Conservation (phyloP, 352 stramenopile genomes). For the Paralagenidium karlingii region DNA sequence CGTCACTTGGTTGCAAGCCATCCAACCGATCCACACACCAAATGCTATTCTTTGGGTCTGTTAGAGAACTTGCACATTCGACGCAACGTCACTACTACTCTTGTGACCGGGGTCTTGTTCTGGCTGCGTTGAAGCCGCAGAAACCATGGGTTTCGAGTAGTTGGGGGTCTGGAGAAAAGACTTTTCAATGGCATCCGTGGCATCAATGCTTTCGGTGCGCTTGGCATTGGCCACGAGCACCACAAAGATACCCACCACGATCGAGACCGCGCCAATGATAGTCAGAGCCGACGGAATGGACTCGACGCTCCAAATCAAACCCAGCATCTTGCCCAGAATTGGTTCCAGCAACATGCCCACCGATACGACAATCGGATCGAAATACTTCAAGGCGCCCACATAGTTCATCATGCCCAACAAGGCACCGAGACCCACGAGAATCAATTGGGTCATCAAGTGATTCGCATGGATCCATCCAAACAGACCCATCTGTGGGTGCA, state of each 20-base stretch:
- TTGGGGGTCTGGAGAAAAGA: too few relatives aligned
- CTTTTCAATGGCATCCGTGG: slow-evolving; percentile 68
- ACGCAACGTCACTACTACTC: too few relatives aligned
- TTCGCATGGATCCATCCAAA: slow-evolving; percentile 76
- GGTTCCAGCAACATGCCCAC: slow-evolving; percentile 86
- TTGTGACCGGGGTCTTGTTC: too few relatives aligned
- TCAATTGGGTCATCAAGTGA: slow-evolving; percentile 21
- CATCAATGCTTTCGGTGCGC: slow-evolving; percentile 76
- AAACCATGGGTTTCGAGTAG: too few relatives aligned
- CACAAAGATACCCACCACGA: slow-evolving; percentile 51
- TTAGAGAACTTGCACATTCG: too few relatives aligned
- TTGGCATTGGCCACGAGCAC: slow-evolving; percentile 65
- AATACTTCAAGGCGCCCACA: slow-evolving; percentile 86
- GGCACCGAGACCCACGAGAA: slow-evolving; percentile 76
- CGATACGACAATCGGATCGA: slow-evolving; percentile 80
- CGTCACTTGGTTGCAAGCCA: too few relatives aligned
- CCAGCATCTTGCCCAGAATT: slow-evolving; percentile 61
- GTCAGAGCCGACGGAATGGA: slow-evolving; percentile 62
- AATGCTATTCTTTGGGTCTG: too few relatives aligned
- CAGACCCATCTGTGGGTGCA: slow-evolving; percentile 52
- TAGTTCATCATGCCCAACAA: slow-evolving; percentile 79
- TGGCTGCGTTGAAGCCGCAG: too few relatives aligned
- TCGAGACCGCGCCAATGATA: slow-evolving; percentile 40
- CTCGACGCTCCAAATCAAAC: slow-evolving; percentile 56
- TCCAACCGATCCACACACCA: too few relatives aligned